A percentile compares a stretch with the other conserved stretches of the same genome.
Conservation (phyloP, 192 early-diverging fungal species). For the Coemansia umbellata region DNA sequence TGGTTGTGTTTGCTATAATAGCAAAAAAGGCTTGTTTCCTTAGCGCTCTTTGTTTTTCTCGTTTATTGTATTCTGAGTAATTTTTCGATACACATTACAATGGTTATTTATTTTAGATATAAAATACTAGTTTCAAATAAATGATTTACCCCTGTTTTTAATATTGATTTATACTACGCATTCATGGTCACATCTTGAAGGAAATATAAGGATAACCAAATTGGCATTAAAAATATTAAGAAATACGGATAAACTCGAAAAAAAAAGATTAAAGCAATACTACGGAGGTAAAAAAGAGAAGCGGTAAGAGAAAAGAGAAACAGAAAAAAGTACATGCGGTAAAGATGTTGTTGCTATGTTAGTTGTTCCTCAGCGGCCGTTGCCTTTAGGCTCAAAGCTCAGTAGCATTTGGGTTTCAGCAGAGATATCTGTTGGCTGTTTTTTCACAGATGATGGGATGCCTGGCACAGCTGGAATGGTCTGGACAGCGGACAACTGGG, state of each 20-base stretch:
- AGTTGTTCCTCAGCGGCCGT: neutral
- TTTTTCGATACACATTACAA: no score
- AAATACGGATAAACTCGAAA: no score
- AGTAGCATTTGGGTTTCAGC: constrained; percentile 48
- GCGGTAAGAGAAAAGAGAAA: no score
- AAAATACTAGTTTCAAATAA: no score
- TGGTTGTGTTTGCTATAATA: neutral
- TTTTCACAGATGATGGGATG: neutral
- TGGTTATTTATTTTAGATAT: no score
- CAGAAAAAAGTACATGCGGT: neutral
- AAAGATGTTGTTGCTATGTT: no score
- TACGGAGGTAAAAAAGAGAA: no score
- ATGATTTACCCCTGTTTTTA: no score
- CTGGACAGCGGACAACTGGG: neutral
- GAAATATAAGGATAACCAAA: neutral
- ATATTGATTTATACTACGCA: no score
- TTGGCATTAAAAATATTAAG: no score
- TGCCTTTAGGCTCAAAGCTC: constrained; percentile 24
- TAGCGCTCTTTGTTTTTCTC: neutral
- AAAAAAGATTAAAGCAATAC: no score
- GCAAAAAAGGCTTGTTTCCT: neutral
- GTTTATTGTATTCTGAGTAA: no score
- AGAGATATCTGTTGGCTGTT: constrained; percentile 16
- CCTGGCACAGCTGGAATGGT: neutral
- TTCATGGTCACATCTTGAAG: neutral